Percentiles rank a stretch among this genome's conserved stretches.
Conservation (phyloP, 768 basidiomycete species). For the Pleurotus platypus region DNA sequence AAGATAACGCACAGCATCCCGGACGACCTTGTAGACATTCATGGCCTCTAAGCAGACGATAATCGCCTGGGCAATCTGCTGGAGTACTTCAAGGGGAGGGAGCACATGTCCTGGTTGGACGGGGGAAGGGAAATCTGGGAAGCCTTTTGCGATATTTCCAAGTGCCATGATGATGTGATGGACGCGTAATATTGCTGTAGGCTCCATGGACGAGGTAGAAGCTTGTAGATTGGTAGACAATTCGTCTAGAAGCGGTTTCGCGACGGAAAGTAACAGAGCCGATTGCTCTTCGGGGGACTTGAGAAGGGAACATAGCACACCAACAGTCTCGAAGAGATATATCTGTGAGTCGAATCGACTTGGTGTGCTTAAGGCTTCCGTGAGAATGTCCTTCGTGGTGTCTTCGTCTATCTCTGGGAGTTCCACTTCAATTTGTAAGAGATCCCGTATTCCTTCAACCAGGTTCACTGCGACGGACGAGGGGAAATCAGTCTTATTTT, state of each 20-base stretch:
- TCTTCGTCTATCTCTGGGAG: conserved; percentile 77
- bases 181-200: conserved; percentile 77
- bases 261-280: conserved; percentile 66
- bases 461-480: conserved; percentile 67
- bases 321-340: conserved; percentile 91
- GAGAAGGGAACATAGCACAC: conserved; percentile 78
- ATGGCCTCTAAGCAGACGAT: conserved; percentile 84
- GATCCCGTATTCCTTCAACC: conserved; percentile 70
- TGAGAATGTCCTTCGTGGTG: conserved; percentile 60
- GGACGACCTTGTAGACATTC: conserved; percentile 81
- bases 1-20: conserved; percentile 76
- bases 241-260: conserved; percentile 78
- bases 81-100: conserved; percentile 77
- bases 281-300: conserved; percentile 67
- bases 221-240: conserved; percentile 56
- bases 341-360: conserved; percentile 81
- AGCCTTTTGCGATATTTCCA: conserved; percentile 93
- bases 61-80: conserved; percentile 82
- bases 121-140: conserved; percentile 83
- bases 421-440: conserved; percentile 71
- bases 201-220: conserved; percentile 54
- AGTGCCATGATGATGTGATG: conserved; percentile 95
- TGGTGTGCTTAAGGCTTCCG: conserved; percentile 75
- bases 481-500: conserved; percentile 74
- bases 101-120: conserved; percentile 62